Evolutionary conservation across 805 yeast genomes (phyloP).

Genomic region (Lachancea waltii): DNA sequence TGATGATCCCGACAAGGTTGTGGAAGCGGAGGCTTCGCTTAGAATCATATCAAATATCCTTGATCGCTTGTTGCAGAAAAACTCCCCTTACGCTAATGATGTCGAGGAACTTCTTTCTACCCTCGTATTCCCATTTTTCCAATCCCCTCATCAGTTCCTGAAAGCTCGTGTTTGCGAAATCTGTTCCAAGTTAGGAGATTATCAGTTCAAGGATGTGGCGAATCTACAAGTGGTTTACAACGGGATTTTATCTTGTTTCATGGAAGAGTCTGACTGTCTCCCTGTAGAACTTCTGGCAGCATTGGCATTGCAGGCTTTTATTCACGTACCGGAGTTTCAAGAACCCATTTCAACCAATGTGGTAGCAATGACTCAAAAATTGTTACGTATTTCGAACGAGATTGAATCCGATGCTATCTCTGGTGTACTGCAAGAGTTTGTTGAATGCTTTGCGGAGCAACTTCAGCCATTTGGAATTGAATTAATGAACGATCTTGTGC

Average conservation of each 20-base stretch:
- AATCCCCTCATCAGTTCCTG: constrained; percentile 56
- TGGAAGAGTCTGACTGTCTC: constrained; percentile 40
- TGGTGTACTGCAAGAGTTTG: constrained; percentile 92
- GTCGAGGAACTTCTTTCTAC: constrained; percentile 62
- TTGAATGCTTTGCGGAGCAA: constrained; percentile 80
- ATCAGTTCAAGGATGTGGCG: constrained; percentile 42
- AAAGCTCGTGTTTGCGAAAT: constrained; percentile 70
- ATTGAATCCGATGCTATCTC: constrained; percentile 84
- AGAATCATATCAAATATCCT: constrained; percentile 72
- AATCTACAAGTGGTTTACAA: constrained; percentile 37
- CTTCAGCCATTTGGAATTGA: constrained; percentile 87
- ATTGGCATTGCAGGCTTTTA: constrained; percentile 73
- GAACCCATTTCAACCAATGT: constrained; percentile 63
- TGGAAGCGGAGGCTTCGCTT: constrained; percentile 70
- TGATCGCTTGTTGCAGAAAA: constrained; percentile 46
- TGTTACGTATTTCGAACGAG: constrained; percentile 66
- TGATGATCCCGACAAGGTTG: constrained; percentile 43
- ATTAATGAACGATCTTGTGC: constrained; percentile 53
- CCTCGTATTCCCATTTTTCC: constrained; percentile 67
- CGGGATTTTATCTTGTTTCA: constrained; percentile 40
- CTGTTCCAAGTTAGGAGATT: constrained; percentile 55
- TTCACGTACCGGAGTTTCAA: constrained; percentile 57
- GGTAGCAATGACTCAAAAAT: constrained; percentile 73
- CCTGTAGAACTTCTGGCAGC: constrained; percentile 85
- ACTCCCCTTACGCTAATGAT: constrained; percentile 52